Base-by-base conservation (phyloP, 208 protist genomes). In the Leishmania turanica region DNA sequence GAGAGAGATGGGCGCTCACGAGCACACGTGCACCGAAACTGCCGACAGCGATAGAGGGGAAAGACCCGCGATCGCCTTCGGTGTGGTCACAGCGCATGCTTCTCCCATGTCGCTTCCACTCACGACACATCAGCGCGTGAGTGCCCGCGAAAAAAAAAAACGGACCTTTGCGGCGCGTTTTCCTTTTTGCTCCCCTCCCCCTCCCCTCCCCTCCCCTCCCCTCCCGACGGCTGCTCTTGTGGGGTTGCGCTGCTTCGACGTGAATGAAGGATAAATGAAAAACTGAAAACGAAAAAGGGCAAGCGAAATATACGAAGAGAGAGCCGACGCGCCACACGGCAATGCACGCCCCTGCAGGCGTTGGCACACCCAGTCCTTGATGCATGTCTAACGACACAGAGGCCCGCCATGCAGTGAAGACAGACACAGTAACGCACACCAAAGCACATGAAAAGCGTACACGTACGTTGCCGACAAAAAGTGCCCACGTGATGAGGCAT, bases 291-390 rank as follows among this genome's bases (percentile, higher is more conserved):
- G 34, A 74, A 19, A 47, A 74, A 24, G 11, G 69, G 34, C 40
- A 66, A 72, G 71, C 53, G 45, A 75, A 40, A 83, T 60, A 76
- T 1, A 66, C n/a, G 69, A 72, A 75, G 24, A 72, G 37, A 74
- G 31, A 84, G 3, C 21, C 40, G 69, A 53, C 24, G 34, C 0
- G 45, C 69, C 40, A 54, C n/a, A n/a, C 65, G 19, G 24, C 27
- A 9, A 70, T 6, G 40, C 34, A 42, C 15, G 24, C 65, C 6
- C 37, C 49, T 27, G 1, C n/a, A 45, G 4, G 31, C 31, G 17
- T 1, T 70, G 31, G 15, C 17, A 13, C 65, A 47, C 19, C 37
- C 65, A 0, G 17, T 70, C 15, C n/a, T 70, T 70, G 34, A 21
- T 70, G 37, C 65, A 6, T 70, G 62, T 34, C 31, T 13, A 40